Base-by-base conservation (phyloP, 2,329 filamentous ascomycete species). In the Aspergillus persii region DNA sequence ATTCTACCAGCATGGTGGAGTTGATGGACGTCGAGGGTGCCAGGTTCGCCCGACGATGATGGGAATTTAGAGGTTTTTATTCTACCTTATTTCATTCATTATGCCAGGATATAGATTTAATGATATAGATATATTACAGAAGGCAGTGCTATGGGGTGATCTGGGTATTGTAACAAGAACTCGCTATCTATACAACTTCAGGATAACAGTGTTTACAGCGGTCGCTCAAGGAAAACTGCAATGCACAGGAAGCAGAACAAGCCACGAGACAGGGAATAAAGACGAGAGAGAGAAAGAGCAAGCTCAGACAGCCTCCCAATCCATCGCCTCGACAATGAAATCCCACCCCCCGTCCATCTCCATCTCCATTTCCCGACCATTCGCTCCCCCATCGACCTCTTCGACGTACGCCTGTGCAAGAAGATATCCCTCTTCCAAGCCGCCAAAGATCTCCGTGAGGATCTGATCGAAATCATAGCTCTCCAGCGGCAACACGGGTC, bases 401-500 rank as follows among this genome's bases (percentile, higher is more conserved):
- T 9, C 33, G 33, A 84, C 77, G 54, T 80, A 77, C n/a, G 68
- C 65, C 26, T 78, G 75, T 0, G 86, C 85, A 1, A 87, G 69
- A 0, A 70, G 60, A 61, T 84, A 87, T 0, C 83, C 87, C 30
- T 78, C 74, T 53, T 88, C 86, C 53, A 90, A 78, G 0, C 86
- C 88, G 0, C 63, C 66, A 54, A 90, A 79, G 8, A 91, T 81
- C 6, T 76, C 76, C 4, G 75, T 72, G 2, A 91, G 75, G 61
- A 91, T 89, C 56, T 76, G 77, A 27, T 84, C 80, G 9, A 91
- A 75, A 56, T 89, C 83, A 64, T 90, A 86, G 62, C 84, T 83
- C 59, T 82, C 81, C 2, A 91, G 75, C 26, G 80, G 79, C 12
- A 74, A 69, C 26, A 63, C 27, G 11, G 50, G 54, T 6, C 58